A percentile compares a stretch with the other conserved stretches of the same genome.
phyloP scores from a whole-genome alignment of 371 early-diverging fungal genomes.

The Mycotypha africana region DNA sequence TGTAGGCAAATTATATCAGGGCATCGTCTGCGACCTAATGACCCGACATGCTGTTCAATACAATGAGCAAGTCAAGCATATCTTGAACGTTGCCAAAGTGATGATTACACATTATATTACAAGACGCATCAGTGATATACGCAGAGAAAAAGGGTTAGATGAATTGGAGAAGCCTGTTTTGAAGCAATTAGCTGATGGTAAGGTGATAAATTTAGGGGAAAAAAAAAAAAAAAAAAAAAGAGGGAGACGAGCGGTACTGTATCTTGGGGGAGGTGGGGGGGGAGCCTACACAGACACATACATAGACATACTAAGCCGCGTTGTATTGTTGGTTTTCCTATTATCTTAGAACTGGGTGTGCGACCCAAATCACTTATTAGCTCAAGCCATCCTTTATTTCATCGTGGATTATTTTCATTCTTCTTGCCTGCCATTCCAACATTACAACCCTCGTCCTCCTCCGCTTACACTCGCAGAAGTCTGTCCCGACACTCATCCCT shows the following conservation, averaged over 20 bases:
- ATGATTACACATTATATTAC: slow-evolving; percentile 23
- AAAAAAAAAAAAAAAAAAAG: neutral
- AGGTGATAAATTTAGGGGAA: slow-evolving; percentile 25
- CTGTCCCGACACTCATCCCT: slow-evolving; percentile 13
- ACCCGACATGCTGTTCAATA: slow-evolving; percentile 33
- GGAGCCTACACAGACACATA: neutral
- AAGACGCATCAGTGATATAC: slow-evolving; percentile 15
- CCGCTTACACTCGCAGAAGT: slow-evolving; percentile 2
- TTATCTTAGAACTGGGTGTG: slow-evolving; percentile 16
- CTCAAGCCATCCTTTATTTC: slow-evolving; percentile 12
- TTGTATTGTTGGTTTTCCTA: no score
- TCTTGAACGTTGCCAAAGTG: slow-evolving; percentile 29
- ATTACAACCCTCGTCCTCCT: slow-evolving; percentile 1
- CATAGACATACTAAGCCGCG: neutral
- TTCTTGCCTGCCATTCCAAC: slow-evolving; percentile 13
- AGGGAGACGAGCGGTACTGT: no score
- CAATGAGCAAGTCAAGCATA: slow-evolving; percentile 21
- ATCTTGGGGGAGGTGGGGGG: no score
- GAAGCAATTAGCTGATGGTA: neutral
- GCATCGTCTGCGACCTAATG: slow-evolving; percentile 35
- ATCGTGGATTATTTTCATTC: slow-evolving; percentile 15
- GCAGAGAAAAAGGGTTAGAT: slow-evolving; percentile 15
- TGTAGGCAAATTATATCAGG: slow-evolving; percentile 29
- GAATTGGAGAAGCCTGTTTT: no score
- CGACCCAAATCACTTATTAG: slow-evolving; percentile 11